Evolutionary conservation across 768 basidiomycete genomes (phyloP), one percentile per base, ranked within the genome.

Genomic region (Lactarius akahatsu): DNA sequence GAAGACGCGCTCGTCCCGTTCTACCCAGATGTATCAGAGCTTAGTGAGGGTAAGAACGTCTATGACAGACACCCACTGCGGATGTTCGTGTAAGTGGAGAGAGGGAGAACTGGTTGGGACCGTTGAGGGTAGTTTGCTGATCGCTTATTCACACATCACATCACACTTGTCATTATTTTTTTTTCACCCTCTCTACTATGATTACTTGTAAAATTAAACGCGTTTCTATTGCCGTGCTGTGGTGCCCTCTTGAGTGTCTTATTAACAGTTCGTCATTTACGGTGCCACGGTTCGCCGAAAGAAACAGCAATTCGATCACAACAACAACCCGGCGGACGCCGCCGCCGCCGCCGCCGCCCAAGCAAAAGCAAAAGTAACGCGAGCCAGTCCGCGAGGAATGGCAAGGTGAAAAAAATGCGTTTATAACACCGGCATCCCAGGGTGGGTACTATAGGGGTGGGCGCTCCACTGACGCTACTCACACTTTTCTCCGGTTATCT

Each of bases 1-100:
- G 76, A 86, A 52, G 96, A 98, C 73, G 88, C 96, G 4, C 82
- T 98, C 78, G 96, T 98, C 8, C 94, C 96, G 0, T 97, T 95
- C 80, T 96, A 94, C 75, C 94, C 96, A 30, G 92, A 96, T 73
- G 80, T 98, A 26, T 83, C 90, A 2, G 94, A 96, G 73, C 80
- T 96, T 62, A 93, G 89, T 67, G 96, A 98, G 79, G 78, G 94
- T 52, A 88, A 92, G 77, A 96, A 95, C 75, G 84, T 87, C 28
- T 96, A 91, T 78, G 91, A 92, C 74, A 86, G 92, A 58, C 90
- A 94, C 74, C 86, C 90, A 16, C 75, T 96, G 70, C 91, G 91
- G 74, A 87, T 88, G 77, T 94, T 94, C 77, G 86, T 96, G 71
- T 95, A 67, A 63, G 56, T 6, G 11, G 36, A 38, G 36, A 30